phyloP scores from a whole-genome alignment of 108 stramenopile genomes.

The Skeletonema tropicum region DNA sequence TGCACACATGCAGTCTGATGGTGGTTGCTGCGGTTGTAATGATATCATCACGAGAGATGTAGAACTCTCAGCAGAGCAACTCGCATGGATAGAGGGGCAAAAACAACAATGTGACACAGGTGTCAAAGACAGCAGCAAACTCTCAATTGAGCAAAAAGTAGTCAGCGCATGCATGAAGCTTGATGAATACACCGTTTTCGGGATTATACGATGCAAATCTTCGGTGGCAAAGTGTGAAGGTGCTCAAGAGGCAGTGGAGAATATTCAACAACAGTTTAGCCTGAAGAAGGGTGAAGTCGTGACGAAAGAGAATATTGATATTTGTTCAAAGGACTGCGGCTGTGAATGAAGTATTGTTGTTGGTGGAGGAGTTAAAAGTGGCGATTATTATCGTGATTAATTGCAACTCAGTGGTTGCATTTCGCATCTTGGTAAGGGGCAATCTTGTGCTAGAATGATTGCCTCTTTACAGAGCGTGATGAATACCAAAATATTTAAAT shows the following conservation, averaged over 20 bases:
- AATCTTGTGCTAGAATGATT: too few species aligned
- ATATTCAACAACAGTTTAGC: slow-evolving; percentile 9
- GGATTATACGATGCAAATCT: slow-evolving; percentile 23
- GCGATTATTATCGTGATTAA: too few species aligned
- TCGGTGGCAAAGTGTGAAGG: slow-evolving; percentile 22
- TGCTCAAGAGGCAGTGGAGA: slow-evolving; percentile 11
- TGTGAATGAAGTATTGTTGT: not conserved
- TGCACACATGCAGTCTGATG: not conserved
- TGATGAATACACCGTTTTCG: slow-evolving; percentile 32
- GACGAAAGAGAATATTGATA: slow-evolving; percentile 7
- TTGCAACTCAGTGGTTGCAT: too few species aligned
- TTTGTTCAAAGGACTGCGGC: not conserved
- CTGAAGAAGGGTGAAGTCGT: not conserved
- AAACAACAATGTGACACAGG: not conserved
- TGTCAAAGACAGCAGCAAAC: not conserved
- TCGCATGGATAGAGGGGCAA: slow-evolving; percentile 7
- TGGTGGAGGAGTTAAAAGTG: too few species aligned
- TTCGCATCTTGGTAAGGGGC: too few species aligned
- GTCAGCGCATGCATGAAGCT: slow-evolving; percentile 8
- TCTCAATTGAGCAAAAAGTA: not conserved
- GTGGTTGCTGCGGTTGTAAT: not conserved
- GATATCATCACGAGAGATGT: not conserved
- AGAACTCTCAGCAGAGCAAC: slow-evolving; percentile 8
- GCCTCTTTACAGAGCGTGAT: too few species aligned
- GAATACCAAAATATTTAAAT: too few species aligned